Percentiles rank a stretch among this genome's conserved stretches.
Conservation (phyloP, 345 rosid genomes). For the Balakata baccata region DNA sequence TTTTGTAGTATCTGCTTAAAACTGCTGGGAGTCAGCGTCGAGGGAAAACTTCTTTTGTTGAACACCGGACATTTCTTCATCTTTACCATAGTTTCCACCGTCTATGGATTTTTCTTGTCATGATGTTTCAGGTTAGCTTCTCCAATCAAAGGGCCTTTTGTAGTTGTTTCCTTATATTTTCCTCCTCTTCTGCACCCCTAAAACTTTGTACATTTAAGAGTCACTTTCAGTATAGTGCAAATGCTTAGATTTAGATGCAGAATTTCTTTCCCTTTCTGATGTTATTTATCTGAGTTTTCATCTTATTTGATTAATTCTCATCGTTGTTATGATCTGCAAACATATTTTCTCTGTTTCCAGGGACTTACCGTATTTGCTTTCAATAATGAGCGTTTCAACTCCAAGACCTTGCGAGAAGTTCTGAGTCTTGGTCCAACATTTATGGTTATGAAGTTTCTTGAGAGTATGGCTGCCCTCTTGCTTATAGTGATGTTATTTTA, state of each 20-base stretch:
- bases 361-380: conserved; percentile 87
- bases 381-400: conserved; percentile 47
- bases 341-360: conserved; percentile 34
- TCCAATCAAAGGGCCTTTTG: background rate
- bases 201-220: background rate
- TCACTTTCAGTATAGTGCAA: background rate
- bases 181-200: background rate
- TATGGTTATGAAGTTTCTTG: conserved; percentile 83
- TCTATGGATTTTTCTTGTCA: conserved; percentile 87
- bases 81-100: conserved; percentile 97
- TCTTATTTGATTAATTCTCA: background rate
- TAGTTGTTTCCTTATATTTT: background rate
- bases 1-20: conserved; percentile 58
- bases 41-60: conserved; percentile 96
- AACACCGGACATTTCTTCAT: conserved; percentile 92
- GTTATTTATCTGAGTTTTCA: background rate
- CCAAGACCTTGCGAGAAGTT: conserved; percentile 55
- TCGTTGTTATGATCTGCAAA: background rate
- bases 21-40: conserved; percentile 57
- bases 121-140: conserved; percentile 94
- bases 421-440: conserved; percentile 97
- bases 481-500: background rate
- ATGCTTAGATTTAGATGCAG: background rate
- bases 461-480: conserved; percentile 49
- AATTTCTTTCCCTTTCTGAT: background rate